Conservation (phyloP, 2,329 filamentous ascomycete species). For the Tolypocladium inflatum region DNA sequence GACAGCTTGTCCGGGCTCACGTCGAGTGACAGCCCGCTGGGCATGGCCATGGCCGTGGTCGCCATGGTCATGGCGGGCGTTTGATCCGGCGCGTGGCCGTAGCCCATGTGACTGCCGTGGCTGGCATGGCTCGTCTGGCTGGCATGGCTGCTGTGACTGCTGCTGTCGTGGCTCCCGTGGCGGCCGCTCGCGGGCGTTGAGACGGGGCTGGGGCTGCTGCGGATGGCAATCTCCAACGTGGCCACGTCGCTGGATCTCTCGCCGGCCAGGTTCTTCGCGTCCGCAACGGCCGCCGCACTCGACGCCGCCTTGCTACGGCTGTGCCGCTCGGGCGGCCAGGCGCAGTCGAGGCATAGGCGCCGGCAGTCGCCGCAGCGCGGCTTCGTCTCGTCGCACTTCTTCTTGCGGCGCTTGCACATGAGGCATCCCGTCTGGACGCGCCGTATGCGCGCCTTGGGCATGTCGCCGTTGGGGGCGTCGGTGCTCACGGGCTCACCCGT, state of each 20-base stretch:
- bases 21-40: conserved; percentile 8
- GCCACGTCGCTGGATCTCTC: neutral
- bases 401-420: conserved; percentile 35
- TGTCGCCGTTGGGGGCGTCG: conserved; percentile 7
- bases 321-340: conserved; percentile 17
- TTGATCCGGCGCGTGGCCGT: conserved; percentile 2
- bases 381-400: conserved; percentile 37
- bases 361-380: conserved; percentile 29
- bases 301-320: conserved; percentile 7
- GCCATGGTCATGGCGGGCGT: neutral
- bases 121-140: conserved; percentile 1
- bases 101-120: conserved; percentile 1
- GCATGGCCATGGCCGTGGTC: conserved; percentile 2
- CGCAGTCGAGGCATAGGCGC: conserved; percentile 22
- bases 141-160: conserved; percentile 4
- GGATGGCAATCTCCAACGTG: conserved; percentile 11
- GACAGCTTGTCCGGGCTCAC: conserved; percentile 7
- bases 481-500: conserved; percentile 3
- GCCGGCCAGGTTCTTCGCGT: neutral
- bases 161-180: conserved; percentile 8
- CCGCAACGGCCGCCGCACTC: conserved; percentile 3
- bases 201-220: conserved; percentile 11
- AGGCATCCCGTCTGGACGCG: conserved; percentile 30
- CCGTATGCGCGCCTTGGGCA: conserved; percentile 22
- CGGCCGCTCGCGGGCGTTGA: conserved; percentile 8